A percentile compares a stretch with the other conserved stretches of the same genome.
Evolutionary conservation across 495 filamentous ascomycete genomes (phyloP).

Genomic region (Apiosordaria backusii): DNA sequence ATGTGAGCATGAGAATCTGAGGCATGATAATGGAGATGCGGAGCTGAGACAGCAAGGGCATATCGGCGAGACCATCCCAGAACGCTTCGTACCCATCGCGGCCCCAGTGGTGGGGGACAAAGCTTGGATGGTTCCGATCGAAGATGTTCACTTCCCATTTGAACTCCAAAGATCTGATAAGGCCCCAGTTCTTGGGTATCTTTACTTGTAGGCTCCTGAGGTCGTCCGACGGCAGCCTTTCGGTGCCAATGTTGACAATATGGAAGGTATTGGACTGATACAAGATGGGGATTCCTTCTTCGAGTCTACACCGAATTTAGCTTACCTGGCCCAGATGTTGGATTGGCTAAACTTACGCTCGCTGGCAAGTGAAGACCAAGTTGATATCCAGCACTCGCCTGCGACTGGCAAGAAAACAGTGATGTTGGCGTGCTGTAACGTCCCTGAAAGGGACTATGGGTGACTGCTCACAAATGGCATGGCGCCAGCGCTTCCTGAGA

Average conservation of each 20-base stretch:
- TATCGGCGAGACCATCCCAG: conserved; percentile 20
- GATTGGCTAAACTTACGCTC: conserved; percentile 13
- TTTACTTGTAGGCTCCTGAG: conserved; percentile 19
- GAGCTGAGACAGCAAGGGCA: conserved; percentile 12
- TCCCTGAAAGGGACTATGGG: neutral
- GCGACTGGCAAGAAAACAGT: conserved; percentile 12
- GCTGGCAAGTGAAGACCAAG: conserved; percentile 14
- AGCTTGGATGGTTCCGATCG: conserved; percentile 14
- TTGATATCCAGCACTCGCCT: conserved; percentile 11
- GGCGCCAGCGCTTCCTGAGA: conserved; percentile 15
- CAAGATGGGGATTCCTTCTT: conserved; percentile 14
- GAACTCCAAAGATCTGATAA: conserved; percentile 15
- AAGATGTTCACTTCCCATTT: conserved; percentile 16
- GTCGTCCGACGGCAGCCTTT: conserved; percentile 13
- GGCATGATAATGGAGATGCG: conserved; percentile 13
- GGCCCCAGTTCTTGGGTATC: conserved; percentile 17
- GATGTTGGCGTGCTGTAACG: conserved; percentile 6
- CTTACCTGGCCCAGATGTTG: neutral
- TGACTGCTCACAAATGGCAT: conserved; percentile 12
- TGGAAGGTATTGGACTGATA: conserved; percentile 20
- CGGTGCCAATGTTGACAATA: conserved; percentile 12
- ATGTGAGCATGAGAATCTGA: neutral
- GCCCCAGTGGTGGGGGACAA: conserved; percentile 14
- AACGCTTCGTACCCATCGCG: conserved; percentile 18
- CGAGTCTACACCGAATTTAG: conserved; percentile 4